phyloP scores from a whole-genome alignment of 768 basidiomycete genomes.

The Psilocybe cubensis region DNA sequence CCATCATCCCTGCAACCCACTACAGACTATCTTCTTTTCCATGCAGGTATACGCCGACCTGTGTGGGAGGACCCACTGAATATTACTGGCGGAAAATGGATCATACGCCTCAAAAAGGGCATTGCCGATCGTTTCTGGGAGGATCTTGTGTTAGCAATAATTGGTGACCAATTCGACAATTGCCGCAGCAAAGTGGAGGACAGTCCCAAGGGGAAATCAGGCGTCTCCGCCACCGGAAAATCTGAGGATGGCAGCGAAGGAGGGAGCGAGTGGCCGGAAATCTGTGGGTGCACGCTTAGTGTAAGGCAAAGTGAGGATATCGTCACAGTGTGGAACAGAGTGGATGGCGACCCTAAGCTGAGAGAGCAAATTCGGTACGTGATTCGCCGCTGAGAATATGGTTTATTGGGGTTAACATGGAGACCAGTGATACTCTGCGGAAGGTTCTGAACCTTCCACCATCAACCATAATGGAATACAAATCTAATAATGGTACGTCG shows the following conservation, averaged over 20 bases:
- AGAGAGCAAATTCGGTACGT: constrained; percentile 84
- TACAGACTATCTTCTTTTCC: constrained; percentile 94
- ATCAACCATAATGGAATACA: constrained; percentile 90
- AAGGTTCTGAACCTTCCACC: constrained; percentile 75
- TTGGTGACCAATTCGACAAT: constrained; percentile 89
- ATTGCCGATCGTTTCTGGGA: constrained; percentile 92
- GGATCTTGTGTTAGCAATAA: constrained; percentile 81
- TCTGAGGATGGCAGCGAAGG: constrained; percentile 45
- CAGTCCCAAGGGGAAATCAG: constrained; percentile 30
- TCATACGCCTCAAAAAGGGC: constrained; percentile 89
- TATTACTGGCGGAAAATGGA: constrained; percentile 90
- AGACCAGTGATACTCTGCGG: constrained; percentile 75
- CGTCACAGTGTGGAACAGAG: constrained; percentile 88
- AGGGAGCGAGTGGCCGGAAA: constrained; percentile 68
- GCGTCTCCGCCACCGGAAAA: constrained; percentile 29
- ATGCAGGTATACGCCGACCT: constrained; percentile 80
- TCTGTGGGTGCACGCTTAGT: constrained; percentile 95
- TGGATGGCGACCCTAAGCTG: constrained; percentile 74
- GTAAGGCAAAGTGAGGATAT: constrained; percentile 95
- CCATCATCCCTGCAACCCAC: constrained; percentile 86
- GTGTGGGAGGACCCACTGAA: constrained; percentile 98
- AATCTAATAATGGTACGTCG: constrained; percentile 82
- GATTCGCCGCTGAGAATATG: background rate
- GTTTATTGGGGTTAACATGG: background rate
- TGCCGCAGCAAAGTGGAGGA: constrained; percentile 40